Conservation (phyloP, 2,329 filamentous ascomycete genomes). For the Dactylonectria macrodidyma region DNA sequence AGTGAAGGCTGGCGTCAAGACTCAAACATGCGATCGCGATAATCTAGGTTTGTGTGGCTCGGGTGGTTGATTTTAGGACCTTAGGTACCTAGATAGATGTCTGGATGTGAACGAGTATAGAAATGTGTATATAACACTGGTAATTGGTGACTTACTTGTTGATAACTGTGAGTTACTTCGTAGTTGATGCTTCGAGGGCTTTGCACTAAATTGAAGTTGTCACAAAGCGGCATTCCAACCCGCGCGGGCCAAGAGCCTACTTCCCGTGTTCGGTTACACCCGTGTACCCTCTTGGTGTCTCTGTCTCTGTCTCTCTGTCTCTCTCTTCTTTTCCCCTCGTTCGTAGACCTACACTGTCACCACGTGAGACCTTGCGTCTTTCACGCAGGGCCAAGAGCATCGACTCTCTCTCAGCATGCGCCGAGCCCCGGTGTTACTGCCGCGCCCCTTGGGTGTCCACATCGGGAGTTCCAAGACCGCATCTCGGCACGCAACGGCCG, state of each 20-base stretch:
- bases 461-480: conserved; percentile 42
- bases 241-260: conserved; percentile 22
- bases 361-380: conserved; percentile 18
- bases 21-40: too few relatives aligned
- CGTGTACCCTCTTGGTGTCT: background rate
- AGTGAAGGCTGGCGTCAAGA: background rate
- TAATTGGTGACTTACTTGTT: too few relatives aligned
- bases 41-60: too few relatives aligned
- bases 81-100: too few relatives aligned
- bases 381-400: conserved; percentile 8
- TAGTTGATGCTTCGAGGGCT: too few relatives aligned
- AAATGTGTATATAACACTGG: too few relatives aligned
- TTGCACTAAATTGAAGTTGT: background rate
- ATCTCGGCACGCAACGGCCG: conserved; percentile 45
- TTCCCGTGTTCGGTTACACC: conserved; percentile 10
- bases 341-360: background rate
- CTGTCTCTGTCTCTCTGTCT: background rate
- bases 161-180: too few relatives aligned
- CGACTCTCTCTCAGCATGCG: conserved; percentile 4
- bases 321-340: conserved; percentile 4
- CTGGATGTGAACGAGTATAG: too few relatives aligned
- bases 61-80: too few relatives aligned
- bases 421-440: conserved; percentile 20
- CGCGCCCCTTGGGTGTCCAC: conserved; percentile 36
- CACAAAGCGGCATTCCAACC: conserved; percentile 15